These are phyloP conservation scores for Fennellomyces sp. DNA, from an alignment of 371 early-diverging fungal genomes.

Conservation along the genomic window DNA sequence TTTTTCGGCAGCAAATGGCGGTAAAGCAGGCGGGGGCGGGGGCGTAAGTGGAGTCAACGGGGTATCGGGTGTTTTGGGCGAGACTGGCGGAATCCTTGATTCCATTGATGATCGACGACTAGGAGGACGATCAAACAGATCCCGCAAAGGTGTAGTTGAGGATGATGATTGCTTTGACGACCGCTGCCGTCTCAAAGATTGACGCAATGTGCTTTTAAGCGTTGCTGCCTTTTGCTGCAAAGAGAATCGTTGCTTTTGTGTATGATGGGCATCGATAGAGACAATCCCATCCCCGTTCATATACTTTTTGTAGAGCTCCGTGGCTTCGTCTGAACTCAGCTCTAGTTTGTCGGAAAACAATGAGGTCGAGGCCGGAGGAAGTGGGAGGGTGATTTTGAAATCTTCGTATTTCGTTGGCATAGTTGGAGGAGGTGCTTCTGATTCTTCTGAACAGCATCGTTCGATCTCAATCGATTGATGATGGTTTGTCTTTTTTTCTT, in stretches of 20 bases:
- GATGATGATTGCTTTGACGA: constrained; percentile 14
- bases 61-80: background rate
- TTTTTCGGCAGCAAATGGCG: background rate
- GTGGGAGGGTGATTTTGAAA: constrained; percentile 18
- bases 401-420: constrained; percentile 8
- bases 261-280: constrained; percentile 9
- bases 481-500: background rate
- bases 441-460: background rate
- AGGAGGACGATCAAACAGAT: constrained; percentile 16
- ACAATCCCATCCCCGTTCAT: constrained; percentile 19
- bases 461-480: background rate
- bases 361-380: constrained; percentile 30
- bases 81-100: background rate
- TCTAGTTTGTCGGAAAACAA: constrained; percentile 52
- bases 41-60: background rate
- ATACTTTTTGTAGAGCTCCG: constrained; percentile 31
- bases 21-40: background rate
- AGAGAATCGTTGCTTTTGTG: background rate
- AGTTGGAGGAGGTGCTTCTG: background rate
- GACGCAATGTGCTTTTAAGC: constrained; percentile 25
- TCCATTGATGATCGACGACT: background rate
- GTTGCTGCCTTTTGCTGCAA: constrained; percentile 31
- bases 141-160: background rate
- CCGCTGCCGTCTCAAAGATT: constrained; percentile 36
- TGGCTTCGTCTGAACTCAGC: constrained; percentile 33